phyloP scores from a whole-genome alignment of 2,329 filamentous ascomycete genomes.

The Pseudocercospora eumusae region DNA sequence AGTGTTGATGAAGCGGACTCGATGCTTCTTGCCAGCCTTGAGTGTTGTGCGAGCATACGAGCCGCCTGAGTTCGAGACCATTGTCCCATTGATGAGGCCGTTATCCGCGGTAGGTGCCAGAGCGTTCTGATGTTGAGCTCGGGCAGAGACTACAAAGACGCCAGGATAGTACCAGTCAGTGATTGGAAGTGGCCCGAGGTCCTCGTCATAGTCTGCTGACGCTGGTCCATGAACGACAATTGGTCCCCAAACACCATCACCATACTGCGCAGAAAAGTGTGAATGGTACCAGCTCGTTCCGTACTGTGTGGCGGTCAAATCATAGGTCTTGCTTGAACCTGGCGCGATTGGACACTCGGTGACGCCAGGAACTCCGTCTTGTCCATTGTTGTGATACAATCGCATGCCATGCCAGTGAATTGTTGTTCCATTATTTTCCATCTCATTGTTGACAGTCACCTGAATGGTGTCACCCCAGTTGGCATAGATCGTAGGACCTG shows the following conservation, averaged over 20 bases:
- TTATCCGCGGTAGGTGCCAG: slow-evolving; percentile 53
- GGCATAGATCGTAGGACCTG: slow-evolving; percentile 49
- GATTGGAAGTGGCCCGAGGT: slow-evolving; percentile 61
- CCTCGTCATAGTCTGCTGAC: slow-evolving; percentile 62
- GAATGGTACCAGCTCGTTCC: slow-evolving; percentile 52
- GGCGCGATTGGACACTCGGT: slow-evolving; percentile 53
- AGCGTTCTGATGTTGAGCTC: slow-evolving; percentile 36
- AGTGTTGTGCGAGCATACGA: slow-evolving; percentile 38
- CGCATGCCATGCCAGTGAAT: slow-evolving; percentile 66
- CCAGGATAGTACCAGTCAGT: slow-evolving; percentile 58
- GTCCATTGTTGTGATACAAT: slow-evolving; percentile 56
- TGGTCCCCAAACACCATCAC: slow-evolving; percentile 61
- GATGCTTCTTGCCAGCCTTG: slow-evolving; percentile 45
- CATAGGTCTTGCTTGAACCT: slow-evolving; percentile 58
- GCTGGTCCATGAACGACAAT: slow-evolving; percentile 64
- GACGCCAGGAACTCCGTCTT: slow-evolving; percentile 59
- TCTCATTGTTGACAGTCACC: slow-evolving; percentile 59
- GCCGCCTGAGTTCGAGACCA: slow-evolving; percentile 39
- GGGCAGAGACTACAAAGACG: slow-evolving; percentile 32
- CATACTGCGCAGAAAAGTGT: slow-evolving; percentile 58
- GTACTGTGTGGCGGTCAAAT: slow-evolving; percentile 56
- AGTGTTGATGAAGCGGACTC: slow-evolving; percentile 50
- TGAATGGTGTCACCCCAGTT: slow-evolving; percentile 43
- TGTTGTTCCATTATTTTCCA: slow-evolving; percentile 59
- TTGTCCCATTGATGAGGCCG: slow-evolving; percentile 48